Evolutionary conservation across 2,329 filamentous ascomycete genomes (phyloP), one percentile per base, ranked within the genome.

Genomic region (Sporothrix variecibatus): DNA sequence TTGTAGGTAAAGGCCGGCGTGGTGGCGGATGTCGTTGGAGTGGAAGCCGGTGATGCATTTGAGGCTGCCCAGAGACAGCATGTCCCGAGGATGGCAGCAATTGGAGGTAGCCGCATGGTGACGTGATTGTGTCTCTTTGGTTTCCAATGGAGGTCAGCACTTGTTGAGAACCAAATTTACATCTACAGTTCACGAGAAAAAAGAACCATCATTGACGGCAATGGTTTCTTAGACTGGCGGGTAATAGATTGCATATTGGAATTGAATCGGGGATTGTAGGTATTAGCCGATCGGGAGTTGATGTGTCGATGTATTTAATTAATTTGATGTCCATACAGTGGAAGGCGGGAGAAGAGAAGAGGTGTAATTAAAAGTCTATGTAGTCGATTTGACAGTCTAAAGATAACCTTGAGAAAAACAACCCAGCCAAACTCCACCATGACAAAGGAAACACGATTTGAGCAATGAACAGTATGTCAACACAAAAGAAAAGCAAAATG

Each of bases 1-100:
- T 94, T 92, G 89, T 91, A 94, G 64, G 90, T 93, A 26, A 93
- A 68, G 40, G 65, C 53, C 4, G 53, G 53, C 4, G 53, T 20
- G 2, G n/a, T n/a, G 9, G 53, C 8, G n/a, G 53, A 56, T 2
- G 46, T 51, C 4, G 53, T 56, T 7, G 53, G 20, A 23, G 53
- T 26, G 8, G 53, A 4, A 3, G 53, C 53, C 3, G 53, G n/a
- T 9, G 53, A 56, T 11, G 53, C 53, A 23, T 3, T 3, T 26
- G n/a, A 28, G 26, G 3, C 3, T 2, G 23, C 2, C 53, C 53
- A 56, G n/a, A 56, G 53, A 56, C 53, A 26, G 8, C n/a, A 3
- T 6, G 12, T 49, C 9, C 12, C 9, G 4, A 49, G 46, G 20
- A 12, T 7, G 51, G n/a, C 6, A n/a, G 8, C 2, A 6, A 26